Evolutionary conservation across 805 yeast species (phyloP), one percentile per base, ranked within the genome.

Genomic region (Candida silvatica): DNA sequence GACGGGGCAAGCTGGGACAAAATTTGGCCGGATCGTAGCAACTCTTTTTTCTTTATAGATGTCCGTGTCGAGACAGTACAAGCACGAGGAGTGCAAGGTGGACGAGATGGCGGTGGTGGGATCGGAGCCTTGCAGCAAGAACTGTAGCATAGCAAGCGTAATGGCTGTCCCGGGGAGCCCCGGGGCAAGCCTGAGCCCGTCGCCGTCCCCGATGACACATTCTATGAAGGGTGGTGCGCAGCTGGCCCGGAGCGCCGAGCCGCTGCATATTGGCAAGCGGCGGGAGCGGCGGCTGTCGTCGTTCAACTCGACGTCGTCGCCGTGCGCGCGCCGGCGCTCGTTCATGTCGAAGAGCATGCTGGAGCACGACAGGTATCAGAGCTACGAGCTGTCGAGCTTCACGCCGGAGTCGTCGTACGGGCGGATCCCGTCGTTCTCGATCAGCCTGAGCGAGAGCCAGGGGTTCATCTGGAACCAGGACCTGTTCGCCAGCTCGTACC

Each of bases 401-500:
- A 9, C 29, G 17, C 22, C 29, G 3, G 19, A 5, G 23, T 20
- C 26, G 14, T 16, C 27, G 11, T 32, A 43, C 20, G 42, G 41
- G 27, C 41, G 49, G 20, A 45, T 52, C n/a, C 58, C 68, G 5
- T 43, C 60, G 1, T 64, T 49, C 37, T 59, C 67, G 12, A 62
- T 77, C 25, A 64, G 71, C 12, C 57, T 77, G 27, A 65, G 63
- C 17, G 81, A 79, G 46, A 69, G 80, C 22, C 88, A 81, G 49
- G 92, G 92, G 3, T 81, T 80, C 46, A 56, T 71, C 2, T 81
- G 85, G 73, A 80, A 81, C 51, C 88, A 80, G 48, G 88, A 80
- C 46, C 56, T 80, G 31, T 81, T 80, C 64, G 88, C 86, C 3
- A 64, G 78, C 2, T 77, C 78, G 20, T 77, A 74, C 51, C 83